Percentiles rank a stretch among this genome's conserved stretches.
phyloP scores from a whole-genome alignment of 495 filamentous ascomycete species.

The Penicillium riverlandense region DNA sequence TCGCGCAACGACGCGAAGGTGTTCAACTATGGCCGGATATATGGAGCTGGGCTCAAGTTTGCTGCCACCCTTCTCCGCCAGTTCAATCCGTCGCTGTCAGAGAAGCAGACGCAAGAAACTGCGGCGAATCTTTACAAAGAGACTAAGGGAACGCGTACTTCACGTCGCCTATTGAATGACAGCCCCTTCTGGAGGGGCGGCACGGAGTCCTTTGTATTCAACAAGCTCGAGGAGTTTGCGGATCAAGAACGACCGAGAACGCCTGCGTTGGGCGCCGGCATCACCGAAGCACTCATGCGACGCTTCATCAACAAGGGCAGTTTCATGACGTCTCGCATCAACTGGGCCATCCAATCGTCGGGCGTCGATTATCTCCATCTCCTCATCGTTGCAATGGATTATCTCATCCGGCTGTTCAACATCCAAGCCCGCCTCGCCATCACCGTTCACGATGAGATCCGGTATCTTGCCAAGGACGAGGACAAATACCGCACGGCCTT shows the following conservation, averaged over 20 bases:
- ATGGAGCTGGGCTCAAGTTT: constrained; percentile 91
- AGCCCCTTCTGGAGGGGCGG: constrained; percentile 90
- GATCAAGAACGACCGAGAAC: constrained; percentile 88
- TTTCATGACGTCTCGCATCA: constrained; percentile 94
- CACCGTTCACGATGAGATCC: constrained; percentile 96
- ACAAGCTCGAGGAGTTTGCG: constrained; percentile 93
- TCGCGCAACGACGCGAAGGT: constrained; percentile 93
- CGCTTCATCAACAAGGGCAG: constrained; percentile 82
- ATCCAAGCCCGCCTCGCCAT: constrained; percentile 78
- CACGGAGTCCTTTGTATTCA: constrained; percentile 97
- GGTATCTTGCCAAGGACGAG: constrained; percentile 79
- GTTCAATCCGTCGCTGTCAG: constrained; percentile 80
- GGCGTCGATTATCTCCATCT: constrained; percentile 98
- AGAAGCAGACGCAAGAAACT: constrained; percentile 64
- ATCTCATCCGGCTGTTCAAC: constrained; percentile 80
- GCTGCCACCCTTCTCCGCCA: constrained; percentile 82
- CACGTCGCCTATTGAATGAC: constrained; percentile 59
- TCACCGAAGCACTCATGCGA: constrained; percentile 88
- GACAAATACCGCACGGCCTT: constrained; percentile 85
- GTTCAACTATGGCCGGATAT: constrained; percentile 98
- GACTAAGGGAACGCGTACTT: constrained; percentile 81
- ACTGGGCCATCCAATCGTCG: constrained; percentile 97
- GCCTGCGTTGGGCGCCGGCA: constrained; percentile 90
- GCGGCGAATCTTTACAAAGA: constrained; percentile 75
- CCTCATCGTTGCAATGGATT: constrained; percentile 90